A percentile compares a stretch with the other conserved stretches of the same genome.
Evolutionary conservation across 306 rosid genomes (phyloP).

Genomic region (Inga leiocalycina): DNA sequence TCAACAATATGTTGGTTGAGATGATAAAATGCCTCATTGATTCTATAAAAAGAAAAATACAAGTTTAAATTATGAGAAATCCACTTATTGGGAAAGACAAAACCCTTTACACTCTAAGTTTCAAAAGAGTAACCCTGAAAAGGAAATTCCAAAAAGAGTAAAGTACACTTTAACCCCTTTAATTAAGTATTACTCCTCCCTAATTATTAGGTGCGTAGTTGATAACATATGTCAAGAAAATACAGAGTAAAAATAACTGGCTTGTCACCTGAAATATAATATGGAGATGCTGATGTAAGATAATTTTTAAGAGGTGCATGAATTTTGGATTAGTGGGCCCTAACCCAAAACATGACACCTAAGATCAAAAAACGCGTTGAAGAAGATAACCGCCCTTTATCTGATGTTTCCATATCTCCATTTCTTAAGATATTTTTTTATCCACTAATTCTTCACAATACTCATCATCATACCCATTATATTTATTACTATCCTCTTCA

Average conservation of each 20-base stretch:
- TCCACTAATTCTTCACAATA: conserved; percentile 33
- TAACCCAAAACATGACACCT: conserved; percentile 42
- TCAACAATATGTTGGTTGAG: too few relatives aligned
- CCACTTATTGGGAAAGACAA: too few relatives aligned
- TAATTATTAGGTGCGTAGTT: too few relatives aligned
- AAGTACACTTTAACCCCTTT: too few relatives aligned
- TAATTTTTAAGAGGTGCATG: conserved; percentile 3
- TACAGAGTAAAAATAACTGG: background rate
- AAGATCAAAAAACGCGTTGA: conserved; percentile 63
- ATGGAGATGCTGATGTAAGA: conserved; percentile 28
- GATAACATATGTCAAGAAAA: background rate
- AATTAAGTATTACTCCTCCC: too few relatives aligned
- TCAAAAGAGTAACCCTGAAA: too few relatives aligned
- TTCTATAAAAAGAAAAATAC: too few relatives aligned
- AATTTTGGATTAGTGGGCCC: conserved; percentile 37
- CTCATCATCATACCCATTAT: conserved; percentile 4
- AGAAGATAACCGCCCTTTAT: conserved; percentile 34
- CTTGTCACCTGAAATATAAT: background rate
- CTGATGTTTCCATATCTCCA: background rate
- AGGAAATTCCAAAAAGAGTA: too few relatives aligned
- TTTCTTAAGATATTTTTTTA: conserved; percentile 15
- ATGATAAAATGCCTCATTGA: too few relatives aligned
- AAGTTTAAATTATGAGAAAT: too few relatives aligned
- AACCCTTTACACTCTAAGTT: too few relatives aligned
- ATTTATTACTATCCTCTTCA: background rate